A percentile compares a stretch with the other conserved stretches of the same genome.
Evolutionary conservation across 164 flowering plant species (phyloP).

Genomic region (Tetrastigma voinierianum): DNA sequence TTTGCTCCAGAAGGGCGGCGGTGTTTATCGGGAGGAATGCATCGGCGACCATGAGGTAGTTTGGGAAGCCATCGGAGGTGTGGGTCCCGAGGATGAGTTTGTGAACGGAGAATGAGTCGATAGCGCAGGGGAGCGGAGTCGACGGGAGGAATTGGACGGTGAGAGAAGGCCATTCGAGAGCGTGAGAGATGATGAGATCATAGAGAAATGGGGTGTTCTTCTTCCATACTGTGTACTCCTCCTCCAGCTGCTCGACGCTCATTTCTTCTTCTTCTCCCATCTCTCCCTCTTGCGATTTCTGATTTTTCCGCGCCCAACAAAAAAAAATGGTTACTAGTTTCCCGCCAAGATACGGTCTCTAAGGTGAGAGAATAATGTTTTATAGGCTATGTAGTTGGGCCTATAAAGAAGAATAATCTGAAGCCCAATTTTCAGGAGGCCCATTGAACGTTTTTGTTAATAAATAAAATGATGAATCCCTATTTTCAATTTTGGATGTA

Average conservation of each 20-base stretch:
- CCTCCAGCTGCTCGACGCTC: slow-evolving; percentile 36
- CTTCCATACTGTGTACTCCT: slow-evolving; percentile 86
- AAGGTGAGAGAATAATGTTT: no score
- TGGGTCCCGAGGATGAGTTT: slow-evolving; percentile 84
- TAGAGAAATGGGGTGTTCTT: slow-evolving; percentile 87
- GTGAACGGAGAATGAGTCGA: slow-evolving; percentile 44
- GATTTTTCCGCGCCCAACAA: background rate
- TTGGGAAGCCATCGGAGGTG: slow-evolving; percentile 69
- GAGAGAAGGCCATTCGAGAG: slow-evolving; percentile 96
- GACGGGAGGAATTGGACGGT: slow-evolving; percentile 89
- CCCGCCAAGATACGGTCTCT: slow-evolving; percentile 17
- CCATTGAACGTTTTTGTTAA: no score
- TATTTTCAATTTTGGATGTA: no score
- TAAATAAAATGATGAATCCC: no score
- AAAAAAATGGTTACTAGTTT: slow-evolving; percentile 1
- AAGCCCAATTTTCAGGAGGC: no score
- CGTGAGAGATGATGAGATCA: slow-evolving; percentile 76
- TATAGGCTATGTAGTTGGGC: no score
- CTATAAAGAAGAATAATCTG: no score
- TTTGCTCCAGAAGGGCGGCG: slow-evolving; percentile 9
- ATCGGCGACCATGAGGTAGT: slow-evolving; percentile 83
- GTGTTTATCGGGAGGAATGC: slow-evolving; percentile 46
- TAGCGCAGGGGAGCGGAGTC: slow-evolving; percentile 20
- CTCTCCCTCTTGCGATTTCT: slow-evolving; percentile 8
- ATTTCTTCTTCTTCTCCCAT: slow-evolving; percentile 23